Evolutionary conservation across 208 protist genomes (phyloP).

Genomic region (Spongospora subterranea): DNA sequence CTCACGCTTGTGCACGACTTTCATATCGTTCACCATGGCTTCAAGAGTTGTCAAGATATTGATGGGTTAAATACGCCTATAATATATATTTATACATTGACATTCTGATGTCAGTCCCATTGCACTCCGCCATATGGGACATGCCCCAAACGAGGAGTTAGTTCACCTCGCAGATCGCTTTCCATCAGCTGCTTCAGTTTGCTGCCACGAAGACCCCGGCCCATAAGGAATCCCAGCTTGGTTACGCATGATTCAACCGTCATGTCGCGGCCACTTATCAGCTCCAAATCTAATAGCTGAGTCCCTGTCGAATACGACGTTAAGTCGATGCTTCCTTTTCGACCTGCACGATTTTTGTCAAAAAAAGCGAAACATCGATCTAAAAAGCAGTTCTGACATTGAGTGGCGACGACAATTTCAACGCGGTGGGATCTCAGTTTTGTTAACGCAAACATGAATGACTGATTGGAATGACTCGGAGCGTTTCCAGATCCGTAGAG

Average conservation of each 20-base stretch:
- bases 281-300: constrained; percentile 10
- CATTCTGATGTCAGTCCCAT: not conserved
- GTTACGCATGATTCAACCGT: constrained; percentile 56
- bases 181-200: constrained; percentile 54
- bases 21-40: too few relatives aligned
- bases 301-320: constrained; percentile 22
- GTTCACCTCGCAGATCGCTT: constrained; percentile 46
- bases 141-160: not conserved
- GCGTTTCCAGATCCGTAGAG: constrained; percentile 27
- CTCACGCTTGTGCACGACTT: too few relatives aligned
- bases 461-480: not conserved
- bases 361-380: not conserved
- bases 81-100: too few relatives aligned
- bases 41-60: too few relatives aligned
- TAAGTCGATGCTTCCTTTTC: constrained; percentile 51
- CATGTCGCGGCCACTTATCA: constrained; percentile 58
- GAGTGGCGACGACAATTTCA: constrained; percentile 37
- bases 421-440: not conserved
- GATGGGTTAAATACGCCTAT: too few relatives aligned
- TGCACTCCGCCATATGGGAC: constrained; percentile 23
- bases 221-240: constrained; percentile 47
- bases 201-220: constrained; percentile 18
- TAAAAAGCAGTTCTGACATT: not conserved
- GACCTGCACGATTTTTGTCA: not conserved
- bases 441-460: not conserved